A percentile compares a stretch with the other conserved stretches of the same genome.
Conservation (phyloP, 805 yeast genomes). For the Kluyveromyces siamensis region DNA sequence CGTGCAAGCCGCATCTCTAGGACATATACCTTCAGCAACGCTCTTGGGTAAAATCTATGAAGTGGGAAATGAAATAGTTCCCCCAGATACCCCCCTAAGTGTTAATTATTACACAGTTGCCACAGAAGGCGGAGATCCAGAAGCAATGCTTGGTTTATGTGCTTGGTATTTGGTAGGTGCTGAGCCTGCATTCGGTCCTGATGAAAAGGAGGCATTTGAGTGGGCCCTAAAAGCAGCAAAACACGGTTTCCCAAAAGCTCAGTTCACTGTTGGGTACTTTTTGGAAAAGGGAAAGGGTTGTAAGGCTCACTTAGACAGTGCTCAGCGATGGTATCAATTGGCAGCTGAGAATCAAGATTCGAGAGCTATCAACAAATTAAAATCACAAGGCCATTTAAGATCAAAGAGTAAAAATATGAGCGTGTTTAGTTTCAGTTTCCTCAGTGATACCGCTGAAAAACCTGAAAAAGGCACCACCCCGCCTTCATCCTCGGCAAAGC, state of each 20-base stretch:
- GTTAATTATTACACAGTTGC: constrained; percentile 91
- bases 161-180: constrained; percentile 96
- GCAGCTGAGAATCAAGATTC: constrained; percentile 60
- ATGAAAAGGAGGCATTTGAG: constrained; percentile 80
- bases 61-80: constrained; percentile 53
- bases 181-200: constrained; percentile 69
- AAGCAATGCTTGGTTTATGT: constrained; percentile 86
- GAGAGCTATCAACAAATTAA: constrained; percentile 36
- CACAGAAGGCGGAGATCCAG: constrained; percentile 79
- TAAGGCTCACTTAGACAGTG: constrained; percentile 42
- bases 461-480: neutral
- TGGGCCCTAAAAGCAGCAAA: constrained; percentile 90
- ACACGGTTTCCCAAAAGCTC: constrained; percentile 69
- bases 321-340: constrained; percentile 64
- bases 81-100: constrained; percentile 72
- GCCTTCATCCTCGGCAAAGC: neutral
- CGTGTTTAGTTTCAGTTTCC: neutral
- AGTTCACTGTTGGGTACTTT: constrained; percentile 75
- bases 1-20: constrained; percentile 81
- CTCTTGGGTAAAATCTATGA: constrained; percentile 80
- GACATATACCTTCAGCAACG: constrained; percentile 73
- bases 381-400: constrained; percentile 1
- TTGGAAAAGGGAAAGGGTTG: constrained; percentile 86
- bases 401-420: neutral
- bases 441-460: neutral